Base-by-base conservation (phyloP, 225 moss, liverwort and hornwort species). In the Anthoceros angustus region DNA sequence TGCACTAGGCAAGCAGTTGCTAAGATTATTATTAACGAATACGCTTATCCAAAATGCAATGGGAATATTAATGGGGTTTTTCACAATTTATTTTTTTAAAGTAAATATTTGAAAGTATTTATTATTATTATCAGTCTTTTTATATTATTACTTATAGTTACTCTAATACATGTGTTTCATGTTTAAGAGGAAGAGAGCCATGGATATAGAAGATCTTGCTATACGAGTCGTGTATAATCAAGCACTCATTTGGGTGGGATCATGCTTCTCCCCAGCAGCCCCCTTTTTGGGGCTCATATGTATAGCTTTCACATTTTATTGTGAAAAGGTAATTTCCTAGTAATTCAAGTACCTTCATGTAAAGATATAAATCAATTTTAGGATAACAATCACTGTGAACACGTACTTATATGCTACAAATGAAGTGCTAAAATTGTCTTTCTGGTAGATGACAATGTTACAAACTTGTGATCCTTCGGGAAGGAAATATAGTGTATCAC, bases 201-300 rank as follows among this genome's bases (percentile, higher is more conserved):
- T 94, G 42, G 78, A 77, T 12, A 77, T 94, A 38, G 87, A 86
- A 42, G 84, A 87, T 49, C 79, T 94, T 70, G 83, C 84, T 5
- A 86, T 94, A 0, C 84, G 90, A 63, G 77, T 94, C 25, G 90
- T 86, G 0, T 90, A 84, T 25, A 70, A 86, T n/a, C 93, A 94
- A 81, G 84, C 93, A 2, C 76, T 94, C 25, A 70, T 94, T 10
- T 94, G 90, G 87, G 78, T 87, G 67, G 83, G 79, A 5, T 83
- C 84, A 9, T 72, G 79, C 3, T 94, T 86, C 0, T 90, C 86
- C 42, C 93, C 93, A 41, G 60, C 90, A 6, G 83, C 93, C 0
- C 65, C 78, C 12, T 38, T 86, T 23, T 38, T 64, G 12, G 93
- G 90, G 21, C 86, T 81, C 65, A 68, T 94, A 5, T 82, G 76